Conservation (phyloP, 352 stramenopile genomes). For the Pythium sp. region DNA sequence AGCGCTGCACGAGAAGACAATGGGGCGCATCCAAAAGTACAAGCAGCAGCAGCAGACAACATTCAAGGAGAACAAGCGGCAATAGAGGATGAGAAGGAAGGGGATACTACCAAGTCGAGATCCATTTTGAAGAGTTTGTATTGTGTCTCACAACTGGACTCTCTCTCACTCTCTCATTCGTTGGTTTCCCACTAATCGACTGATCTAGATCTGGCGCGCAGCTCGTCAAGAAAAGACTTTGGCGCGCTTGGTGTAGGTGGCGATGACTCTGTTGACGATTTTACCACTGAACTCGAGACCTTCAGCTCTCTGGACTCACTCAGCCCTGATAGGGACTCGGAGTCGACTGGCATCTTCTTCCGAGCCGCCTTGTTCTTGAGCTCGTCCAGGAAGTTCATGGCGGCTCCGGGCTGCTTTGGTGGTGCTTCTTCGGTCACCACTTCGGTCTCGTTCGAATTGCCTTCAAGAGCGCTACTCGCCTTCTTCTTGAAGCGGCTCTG, state of each 20-base stretch:
- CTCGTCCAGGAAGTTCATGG: slow-evolving; percentile 48
- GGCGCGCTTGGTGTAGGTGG: background rate
- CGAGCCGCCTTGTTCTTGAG: slow-evolving; percentile 31
- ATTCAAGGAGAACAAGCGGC: background rate
- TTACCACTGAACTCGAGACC: background rate
- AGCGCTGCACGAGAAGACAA: slow-evolving; percentile 51
- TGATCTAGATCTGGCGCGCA: slow-evolving; percentile 9
- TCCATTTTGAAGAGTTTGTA: background rate
- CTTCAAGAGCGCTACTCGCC: background rate
- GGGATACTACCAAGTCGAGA: background rate
- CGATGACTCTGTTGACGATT: background rate
- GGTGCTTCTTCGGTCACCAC: background rate
- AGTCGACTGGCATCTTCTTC: background rate
- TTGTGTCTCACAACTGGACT: background rate
- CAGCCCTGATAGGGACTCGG: background rate
- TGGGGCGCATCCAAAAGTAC: slow-evolving; percentile 44
- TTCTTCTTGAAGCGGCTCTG: slow-evolving; percentile 29
- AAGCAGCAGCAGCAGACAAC: slow-evolving; percentile 11
- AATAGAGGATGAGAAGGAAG: background rate
- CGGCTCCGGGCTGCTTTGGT: background rate
- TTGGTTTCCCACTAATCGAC: background rate
- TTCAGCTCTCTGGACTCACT: background rate
- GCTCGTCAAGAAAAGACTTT: slow-evolving; percentile 18
- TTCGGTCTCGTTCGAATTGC: slow-evolving; percentile 12
- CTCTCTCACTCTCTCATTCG: no score